These are phyloP conservation scores for Mucor racemosus DNA, from an alignment of 371 early-diverging fungal genomes.

Conservation along the genomic window DNA sequence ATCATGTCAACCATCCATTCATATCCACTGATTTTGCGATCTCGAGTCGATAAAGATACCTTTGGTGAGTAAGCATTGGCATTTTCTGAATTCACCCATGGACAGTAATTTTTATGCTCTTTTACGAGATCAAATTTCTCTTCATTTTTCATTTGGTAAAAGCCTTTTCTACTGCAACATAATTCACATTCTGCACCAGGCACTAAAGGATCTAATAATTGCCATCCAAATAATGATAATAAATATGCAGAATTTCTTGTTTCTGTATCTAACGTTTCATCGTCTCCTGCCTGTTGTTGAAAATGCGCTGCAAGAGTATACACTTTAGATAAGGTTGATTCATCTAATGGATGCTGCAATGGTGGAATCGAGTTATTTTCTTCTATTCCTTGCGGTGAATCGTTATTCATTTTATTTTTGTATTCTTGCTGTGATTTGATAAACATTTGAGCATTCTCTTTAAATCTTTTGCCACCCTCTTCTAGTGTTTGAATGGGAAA, in stretches of 20 bases:
- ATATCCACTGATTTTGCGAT: constrained; percentile 5
- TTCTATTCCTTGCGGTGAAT: not conserved
- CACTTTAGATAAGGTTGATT: constrained; percentile 1
- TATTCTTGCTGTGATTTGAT: not conserved
- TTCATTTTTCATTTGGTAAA: not conserved
- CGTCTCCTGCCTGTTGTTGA: not conserved
- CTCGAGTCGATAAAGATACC: not conserved
- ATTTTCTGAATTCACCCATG: constrained; percentile 17
- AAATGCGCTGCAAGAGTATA: not conserved
- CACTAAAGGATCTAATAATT: not conserved
- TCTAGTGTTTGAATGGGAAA: constrained; percentile 6
- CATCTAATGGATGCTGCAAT: constrained; percentile 10
- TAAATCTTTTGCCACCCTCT: constrained; percentile 12
- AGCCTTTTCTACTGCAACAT: constrained; percentile 15
- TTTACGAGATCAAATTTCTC: constrained; percentile 5
- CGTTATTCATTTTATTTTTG: not conserved
- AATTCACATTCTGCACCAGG: constrained; percentile 17
- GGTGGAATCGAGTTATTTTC: constrained; percentile 2
- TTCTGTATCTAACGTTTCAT: not conserved
- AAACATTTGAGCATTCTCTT: not conserved
- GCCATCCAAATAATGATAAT: constrained; percentile 28
- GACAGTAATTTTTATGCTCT: constrained; percentile 20
- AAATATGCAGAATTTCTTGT: constrained; percentile 13
- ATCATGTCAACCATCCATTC: constrained; percentile 24
- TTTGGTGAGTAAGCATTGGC: constrained; percentile 6